Percentiles rank a stretch among this genome's conserved stretches.
phyloP scores from a whole-genome alignment of 2,329 filamentous ascomycete species.

The Sporothrix pallida region DNA sequence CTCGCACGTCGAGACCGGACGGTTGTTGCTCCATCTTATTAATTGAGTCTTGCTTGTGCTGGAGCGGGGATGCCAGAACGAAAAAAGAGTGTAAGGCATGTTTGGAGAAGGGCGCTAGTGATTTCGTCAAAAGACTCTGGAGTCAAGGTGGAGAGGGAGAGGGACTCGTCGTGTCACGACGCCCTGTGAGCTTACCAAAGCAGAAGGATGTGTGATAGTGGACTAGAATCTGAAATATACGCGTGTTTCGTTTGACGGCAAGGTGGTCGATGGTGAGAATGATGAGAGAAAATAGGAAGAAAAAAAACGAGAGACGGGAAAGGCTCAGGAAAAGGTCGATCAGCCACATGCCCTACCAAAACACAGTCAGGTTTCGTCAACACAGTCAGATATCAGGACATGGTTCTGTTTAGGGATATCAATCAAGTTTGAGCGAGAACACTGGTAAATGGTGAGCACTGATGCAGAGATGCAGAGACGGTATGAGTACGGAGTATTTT shows the following conservation, averaged over 20 bases:
- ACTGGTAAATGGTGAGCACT: too few species aligned
- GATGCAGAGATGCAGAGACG: too few species aligned
- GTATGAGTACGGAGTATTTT: too few species aligned
- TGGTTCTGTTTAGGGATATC: too few species aligned
- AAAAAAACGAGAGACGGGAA: too few species aligned
- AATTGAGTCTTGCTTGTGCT: too few species aligned
- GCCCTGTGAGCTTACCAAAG: slow-evolving; percentile 18
- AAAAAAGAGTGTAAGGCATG: background rate
- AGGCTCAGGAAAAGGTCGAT: too few species aligned
- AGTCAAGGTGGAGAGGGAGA: background rate
- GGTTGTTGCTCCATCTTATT: slow-evolving; percentile 33
- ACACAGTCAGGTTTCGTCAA: background rate
- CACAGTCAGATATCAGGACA: background rate
- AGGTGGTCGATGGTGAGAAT: background rate
- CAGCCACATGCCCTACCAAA: too few species aligned
- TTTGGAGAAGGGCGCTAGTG: background rate
- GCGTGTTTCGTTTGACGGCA: too few species aligned
- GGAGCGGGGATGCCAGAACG: too few species aligned
- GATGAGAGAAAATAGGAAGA: background rate
- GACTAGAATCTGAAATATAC: too few species aligned
- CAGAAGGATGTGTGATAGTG: background rate
- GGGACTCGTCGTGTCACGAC: background rate
- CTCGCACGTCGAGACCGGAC: slow-evolving; percentile 7
- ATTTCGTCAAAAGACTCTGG: background rate
- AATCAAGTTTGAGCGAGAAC: too few species aligned